These are phyloP conservation scores for Saccharomyces hybrid DNA, from an alignment of 1,139 yeast genomes.

Conservation along the genomic window DNA sequence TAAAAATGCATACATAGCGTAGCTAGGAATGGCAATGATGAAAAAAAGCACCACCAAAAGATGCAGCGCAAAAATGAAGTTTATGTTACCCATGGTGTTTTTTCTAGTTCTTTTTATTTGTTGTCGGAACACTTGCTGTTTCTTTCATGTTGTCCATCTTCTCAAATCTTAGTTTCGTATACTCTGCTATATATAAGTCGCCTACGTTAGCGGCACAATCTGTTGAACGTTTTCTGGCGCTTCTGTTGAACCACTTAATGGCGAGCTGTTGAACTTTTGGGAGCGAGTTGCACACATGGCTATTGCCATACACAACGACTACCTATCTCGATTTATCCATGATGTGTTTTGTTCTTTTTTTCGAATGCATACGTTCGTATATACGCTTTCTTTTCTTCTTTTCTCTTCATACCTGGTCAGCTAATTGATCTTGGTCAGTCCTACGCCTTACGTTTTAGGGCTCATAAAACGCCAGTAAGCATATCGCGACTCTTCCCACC, in stretches of 20 bases:
- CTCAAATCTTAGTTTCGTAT: not conserved
- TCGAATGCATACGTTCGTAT: not conserved
- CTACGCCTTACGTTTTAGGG: no score
- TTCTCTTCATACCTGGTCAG: not conserved
- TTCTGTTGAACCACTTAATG: not conserved
- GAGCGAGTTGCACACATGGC: not conserved
- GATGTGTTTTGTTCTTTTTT: not conserved
- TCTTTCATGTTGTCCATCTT: not conserved
- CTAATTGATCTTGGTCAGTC: no score
- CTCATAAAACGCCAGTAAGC: no score
- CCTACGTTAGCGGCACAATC: not conserved
- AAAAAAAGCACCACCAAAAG: not conserved
- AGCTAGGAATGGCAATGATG: not conserved
- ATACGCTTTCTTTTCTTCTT: not conserved
- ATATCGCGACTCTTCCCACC: no score
- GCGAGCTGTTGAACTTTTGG: not conserved
- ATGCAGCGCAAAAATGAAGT: not conserved
- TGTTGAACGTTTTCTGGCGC: slow-evolving; percentile 1
- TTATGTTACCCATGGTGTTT: not conserved
- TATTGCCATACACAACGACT: not conserved
- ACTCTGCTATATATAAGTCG: not conserved
- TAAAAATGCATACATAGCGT: not conserved
- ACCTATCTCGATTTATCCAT: not conserved
- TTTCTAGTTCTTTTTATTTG: not conserved
- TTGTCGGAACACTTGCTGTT: not conserved